Evolutionary conservation across 306 rosid genomes (phyloP), one percentile per base, ranked within the genome.

Genomic region (Betula pendula): DNA sequence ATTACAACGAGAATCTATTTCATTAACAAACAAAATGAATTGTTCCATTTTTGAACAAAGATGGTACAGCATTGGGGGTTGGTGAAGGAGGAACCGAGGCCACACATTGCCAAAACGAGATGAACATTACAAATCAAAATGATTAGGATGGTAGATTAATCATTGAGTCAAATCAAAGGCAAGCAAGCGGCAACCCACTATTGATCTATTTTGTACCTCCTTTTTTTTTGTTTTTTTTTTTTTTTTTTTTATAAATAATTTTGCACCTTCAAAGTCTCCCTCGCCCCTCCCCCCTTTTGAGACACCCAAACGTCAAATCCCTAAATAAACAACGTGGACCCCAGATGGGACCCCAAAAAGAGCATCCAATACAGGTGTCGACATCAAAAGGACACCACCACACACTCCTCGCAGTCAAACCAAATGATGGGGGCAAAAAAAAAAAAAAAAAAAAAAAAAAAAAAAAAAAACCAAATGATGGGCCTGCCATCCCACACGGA

Each of bases 91-190:
- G 3, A 35, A 25, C 15, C 45, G 19, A 65, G 3, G 7, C 47
- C 8, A 33, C 13, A 29, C 19, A 16, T 16, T 13, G 16, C 20
- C 68, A 8, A 62, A 31, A 15, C 16, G 44, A 16, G 44, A 62
- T 62, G 22, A 62, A 62, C 43, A 62, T 6, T 6, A 62, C 6
- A 19, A 3, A 9, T n/a, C 70, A 9, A 20, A 19, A 76, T 81
- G 83, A 85, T 85, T 80, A 74, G 78, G 75, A 63, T 20, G 70
- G 45, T n/a, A 80, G 90, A 84, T 79, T 85, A 87, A 87, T 83
- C 80, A 89, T 81, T 82, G 88, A 89, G 91, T 87, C 91, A 81
- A 77, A 89, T 89, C 80, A 87, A 89, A 83, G 93, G 88, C 93
- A 89, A 86, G 93, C 89, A 89, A 84, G 60, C 83, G 74, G 62